Percentiles rank a stretch among this genome's conserved stretches.
Conservation (phyloP, 169 alveolate genomes). For the Babesia ovata region DNA sequence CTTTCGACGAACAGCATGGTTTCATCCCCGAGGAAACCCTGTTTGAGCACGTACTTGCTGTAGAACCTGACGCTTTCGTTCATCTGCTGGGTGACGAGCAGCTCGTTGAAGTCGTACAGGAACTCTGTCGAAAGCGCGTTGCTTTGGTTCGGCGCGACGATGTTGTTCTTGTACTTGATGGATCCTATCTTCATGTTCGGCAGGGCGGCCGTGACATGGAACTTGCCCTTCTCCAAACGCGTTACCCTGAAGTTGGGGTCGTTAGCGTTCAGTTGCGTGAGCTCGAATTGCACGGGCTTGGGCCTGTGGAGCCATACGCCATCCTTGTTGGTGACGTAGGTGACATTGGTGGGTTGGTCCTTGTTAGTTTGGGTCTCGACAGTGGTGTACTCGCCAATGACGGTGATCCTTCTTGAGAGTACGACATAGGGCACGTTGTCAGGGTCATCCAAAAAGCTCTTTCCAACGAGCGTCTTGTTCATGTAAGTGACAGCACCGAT, state of each 20-base stretch:
- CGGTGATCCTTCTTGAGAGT: not conserved
- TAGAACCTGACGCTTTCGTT: constrained; percentile 7
- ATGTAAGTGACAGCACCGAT: constrained; percentile 41
- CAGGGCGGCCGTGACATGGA: constrained; percentile 8
- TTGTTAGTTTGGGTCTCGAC: constrained; percentile 16
- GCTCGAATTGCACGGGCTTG: constrained; percentile 19
- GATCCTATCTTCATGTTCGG: constrained; percentile 38
- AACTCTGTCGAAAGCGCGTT: not conserved
- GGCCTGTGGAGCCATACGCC: constrained; percentile 26
- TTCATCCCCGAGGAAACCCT: constrained; percentile 13
- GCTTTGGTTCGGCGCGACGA: constrained; percentile 15
- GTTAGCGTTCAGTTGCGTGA: constrained; percentile 3
- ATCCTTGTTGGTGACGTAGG: constrained; percentile 22
- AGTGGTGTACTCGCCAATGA: constrained; percentile 15
- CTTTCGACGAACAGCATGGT: constrained; percentile 25
- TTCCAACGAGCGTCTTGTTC: constrained; percentile 6
- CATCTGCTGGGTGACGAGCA: constrained; percentile 5
- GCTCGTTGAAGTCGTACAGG: constrained; percentile 3
- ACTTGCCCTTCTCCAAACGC: not conserved
- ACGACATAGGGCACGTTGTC: constrained; percentile 24
- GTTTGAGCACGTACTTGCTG: not conserved
- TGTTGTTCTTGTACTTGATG: constrained; percentile 5
- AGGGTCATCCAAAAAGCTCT: constrained; percentile 14
- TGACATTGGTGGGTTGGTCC: constrained; percentile 5
- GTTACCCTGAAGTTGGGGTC: constrained; percentile 24